Percentiles rank a stretch among this genome's conserved stretches.
These are phyloP conservation scores for Leccinum variicolor DNA, from an alignment of 768 basidiomycete species.

Conservation along the genomic window DNA sequence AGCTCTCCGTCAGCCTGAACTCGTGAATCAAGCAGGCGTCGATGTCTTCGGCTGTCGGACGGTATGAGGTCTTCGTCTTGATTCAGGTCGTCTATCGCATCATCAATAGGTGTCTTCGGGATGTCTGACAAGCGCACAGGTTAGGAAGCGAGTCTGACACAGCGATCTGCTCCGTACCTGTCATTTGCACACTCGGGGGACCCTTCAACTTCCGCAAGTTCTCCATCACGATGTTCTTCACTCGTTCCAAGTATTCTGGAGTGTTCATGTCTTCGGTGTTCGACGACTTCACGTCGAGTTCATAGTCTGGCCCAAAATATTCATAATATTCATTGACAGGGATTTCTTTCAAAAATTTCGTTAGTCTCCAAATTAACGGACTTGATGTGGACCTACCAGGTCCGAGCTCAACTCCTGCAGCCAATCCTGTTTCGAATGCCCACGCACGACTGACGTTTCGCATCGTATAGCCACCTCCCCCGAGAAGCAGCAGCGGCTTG, in stretches of 20 bases:
- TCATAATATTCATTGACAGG: slow-evolving; percentile 99
- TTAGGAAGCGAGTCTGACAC: neutral
- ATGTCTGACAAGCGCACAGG: slow-evolving; percentile 52
- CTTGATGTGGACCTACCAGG: slow-evolving; percentile 48
- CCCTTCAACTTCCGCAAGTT: slow-evolving; percentile 82
- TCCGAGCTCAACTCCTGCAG: slow-evolving; percentile 93
- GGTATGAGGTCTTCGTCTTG: slow-evolving; percentile 82
- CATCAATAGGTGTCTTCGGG: slow-evolving; percentile 81
- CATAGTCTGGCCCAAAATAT: slow-evolving; percentile 97
- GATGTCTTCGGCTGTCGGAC: slow-evolving; percentile 72
- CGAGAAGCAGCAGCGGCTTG: slow-evolving; percentile 88
- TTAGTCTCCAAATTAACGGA: slow-evolving; percentile 1
- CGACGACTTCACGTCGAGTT: slow-evolving; percentile 89
- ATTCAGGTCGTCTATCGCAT: slow-evolving; percentile 73
- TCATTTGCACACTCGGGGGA: slow-evolving; percentile 91
- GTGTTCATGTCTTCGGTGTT: slow-evolving; percentile 97
- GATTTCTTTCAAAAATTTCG: slow-evolving; percentile 60
- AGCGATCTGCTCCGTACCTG: slow-evolving; percentile 45
- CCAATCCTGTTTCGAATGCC: slow-evolving; percentile 97
- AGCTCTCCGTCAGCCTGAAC: slow-evolving; percentile 85
- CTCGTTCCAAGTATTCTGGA: slow-evolving; percentile 86
- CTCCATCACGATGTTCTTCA: slow-evolving; percentile 89
- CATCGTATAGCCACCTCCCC: slow-evolving; percentile 98
- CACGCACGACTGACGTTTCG: slow-evolving; percentile 95
- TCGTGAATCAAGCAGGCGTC: slow-evolving; percentile 73